These are phyloP conservation scores for Physcia stellaris DNA, from an alignment of 495 filamentous ascomycete genomes.

Conservation along the genomic window DNA sequence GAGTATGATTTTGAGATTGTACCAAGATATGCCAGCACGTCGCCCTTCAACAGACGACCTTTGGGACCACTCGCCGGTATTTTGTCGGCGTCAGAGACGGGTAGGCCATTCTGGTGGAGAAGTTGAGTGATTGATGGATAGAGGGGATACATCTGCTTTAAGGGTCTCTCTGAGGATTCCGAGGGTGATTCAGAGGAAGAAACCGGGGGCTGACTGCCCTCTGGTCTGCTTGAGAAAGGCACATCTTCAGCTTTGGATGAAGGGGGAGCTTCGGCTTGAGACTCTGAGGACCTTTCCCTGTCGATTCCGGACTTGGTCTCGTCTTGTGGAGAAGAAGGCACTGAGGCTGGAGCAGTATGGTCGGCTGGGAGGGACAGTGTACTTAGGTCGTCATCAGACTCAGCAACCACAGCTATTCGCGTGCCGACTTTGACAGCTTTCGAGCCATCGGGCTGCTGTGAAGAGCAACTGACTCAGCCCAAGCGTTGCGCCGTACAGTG, in stretches of 20 bases:
- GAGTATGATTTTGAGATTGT: conserved; percentile 55
- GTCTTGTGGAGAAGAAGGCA: conserved; percentile 23
- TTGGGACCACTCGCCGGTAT: conserved; percentile 81
- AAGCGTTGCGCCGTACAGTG: neutral
- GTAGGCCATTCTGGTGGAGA: conserved; percentile 60
- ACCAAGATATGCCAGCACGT: conserved; percentile 85
- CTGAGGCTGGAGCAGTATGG: conserved; percentile 24
- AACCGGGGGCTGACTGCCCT: no score
- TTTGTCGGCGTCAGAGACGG: conserved; percentile 54
- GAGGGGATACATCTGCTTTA: no score
- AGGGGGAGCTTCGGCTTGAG: conserved; percentile 19
- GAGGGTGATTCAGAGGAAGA: no score
- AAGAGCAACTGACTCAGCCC: neutral
- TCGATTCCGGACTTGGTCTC: conserved; percentile 13
- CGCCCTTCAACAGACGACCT: conserved; percentile 85
- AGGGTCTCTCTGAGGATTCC: no score
- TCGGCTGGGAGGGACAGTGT: conserved; percentile 55
- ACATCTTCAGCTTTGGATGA: conserved; percentile 18
- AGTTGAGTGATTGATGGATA: conserved; percentile 77
- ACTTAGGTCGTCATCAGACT: conserved; percentile 58
- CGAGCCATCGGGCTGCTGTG: conserved; percentile 46
- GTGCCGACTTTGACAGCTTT: conserved; percentile 59
- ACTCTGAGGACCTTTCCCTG: conserved; percentile 14
- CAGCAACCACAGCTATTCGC: conserved; percentile 64
- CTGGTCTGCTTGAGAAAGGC: no score